Conservation (phyloP, 495 filamentous ascomycete genomes). For the Hypomontagnella monticulosa region DNA sequence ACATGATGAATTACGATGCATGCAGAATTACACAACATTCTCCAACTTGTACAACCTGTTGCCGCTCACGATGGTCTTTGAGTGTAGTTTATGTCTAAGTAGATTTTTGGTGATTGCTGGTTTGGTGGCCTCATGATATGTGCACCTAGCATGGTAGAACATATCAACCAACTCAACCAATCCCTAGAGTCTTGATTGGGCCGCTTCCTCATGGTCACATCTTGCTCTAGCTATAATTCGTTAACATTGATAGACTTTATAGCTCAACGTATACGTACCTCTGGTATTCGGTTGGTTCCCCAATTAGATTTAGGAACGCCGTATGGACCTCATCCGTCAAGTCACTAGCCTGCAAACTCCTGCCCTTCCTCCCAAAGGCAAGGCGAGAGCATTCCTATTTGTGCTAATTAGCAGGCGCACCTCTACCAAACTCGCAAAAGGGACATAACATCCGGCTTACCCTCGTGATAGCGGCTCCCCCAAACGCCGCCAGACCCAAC, state of each 20-base stretch:
- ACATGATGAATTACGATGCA: not conserved
- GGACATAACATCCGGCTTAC: constrained; percentile 45
- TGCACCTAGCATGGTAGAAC: too few species aligned
- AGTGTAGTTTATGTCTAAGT: not conserved
- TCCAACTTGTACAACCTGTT: not conserved
- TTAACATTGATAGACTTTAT: constrained; percentile 11
- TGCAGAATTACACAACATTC: constrained; percentile 13
- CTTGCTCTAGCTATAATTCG: constrained; percentile 26
- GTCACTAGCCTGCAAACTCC: constrained; percentile 93
- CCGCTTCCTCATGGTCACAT: not conserved
- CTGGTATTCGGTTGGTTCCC: constrained; percentile 49
- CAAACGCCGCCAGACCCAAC: constrained; percentile 82
- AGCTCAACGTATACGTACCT: constrained; percentile 4
- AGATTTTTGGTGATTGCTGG: not conserved
- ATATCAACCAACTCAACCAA: not conserved
- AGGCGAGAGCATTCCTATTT: constrained; percentile 80
- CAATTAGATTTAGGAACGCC: constrained; percentile 83
- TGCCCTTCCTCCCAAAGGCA: constrained; percentile 86
- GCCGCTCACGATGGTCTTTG: not conserved
- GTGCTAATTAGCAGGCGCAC: constrained; percentile 20
- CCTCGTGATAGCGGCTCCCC: constrained; percentile 85
- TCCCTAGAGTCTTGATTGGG: constrained; percentile 22
- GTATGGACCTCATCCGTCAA: constrained; percentile 88
- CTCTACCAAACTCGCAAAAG: not conserved
- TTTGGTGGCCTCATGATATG: not conserved